phyloP scores from a whole-genome alignment of 495 filamentous ascomycete species.

The Astrothelium macrocarpum region DNA sequence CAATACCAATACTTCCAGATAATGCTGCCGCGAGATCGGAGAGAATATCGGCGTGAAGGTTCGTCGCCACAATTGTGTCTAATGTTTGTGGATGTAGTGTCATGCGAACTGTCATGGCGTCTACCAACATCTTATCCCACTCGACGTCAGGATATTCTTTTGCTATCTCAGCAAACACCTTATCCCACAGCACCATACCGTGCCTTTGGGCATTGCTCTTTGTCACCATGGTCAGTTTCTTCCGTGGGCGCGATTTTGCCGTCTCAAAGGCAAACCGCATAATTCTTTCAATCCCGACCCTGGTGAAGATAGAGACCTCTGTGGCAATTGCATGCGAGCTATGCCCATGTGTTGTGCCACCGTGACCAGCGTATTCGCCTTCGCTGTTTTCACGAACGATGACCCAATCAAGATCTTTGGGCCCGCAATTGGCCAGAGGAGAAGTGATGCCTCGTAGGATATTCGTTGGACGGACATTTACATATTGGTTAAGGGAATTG shows the following conservation, averaged over 20 bases:
- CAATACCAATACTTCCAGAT: slow-evolving; percentile 33
- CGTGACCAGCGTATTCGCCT: slow-evolving; percentile 35
- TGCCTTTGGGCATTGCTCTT: slow-evolving; percentile 35
- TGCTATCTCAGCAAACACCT: slow-evolving; percentile 28
- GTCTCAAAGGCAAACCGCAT: slow-evolving; percentile 36
- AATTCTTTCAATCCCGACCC: slow-evolving; percentile 32
- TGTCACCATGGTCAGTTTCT: slow-evolving; percentile 36
- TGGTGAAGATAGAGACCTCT: slow-evolving; percentile 34
- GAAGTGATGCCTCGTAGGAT: slow-evolving; percentile 29
- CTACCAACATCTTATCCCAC: slow-evolving; percentile 36
- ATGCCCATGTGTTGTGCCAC: slow-evolving; percentile 29
- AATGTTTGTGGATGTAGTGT: slow-evolving; percentile 29
- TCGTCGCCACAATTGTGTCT: slow-evolving; percentile 37
- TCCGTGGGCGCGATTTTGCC: slow-evolving; percentile 25
- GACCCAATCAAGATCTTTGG: slow-evolving; percentile 30
- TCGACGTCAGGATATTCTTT: slow-evolving; percentile 31
- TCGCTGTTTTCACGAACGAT: slow-evolving; percentile 36
- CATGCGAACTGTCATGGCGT: slow-evolving; percentile 37
- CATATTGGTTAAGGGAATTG: slow-evolving; percentile 32
- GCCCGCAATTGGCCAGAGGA: slow-evolving; percentile 20
- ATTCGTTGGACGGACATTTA: slow-evolving; percentile 33
- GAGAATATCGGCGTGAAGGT: slow-evolving; percentile 35
- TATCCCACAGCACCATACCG: slow-evolving; percentile 37
- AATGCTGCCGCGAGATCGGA: slow-evolving; percentile 41
- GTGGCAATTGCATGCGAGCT: slow-evolving; percentile 26